Conservation (phyloP, 257 asterid species). For the Forsythia suspensa region DNA sequence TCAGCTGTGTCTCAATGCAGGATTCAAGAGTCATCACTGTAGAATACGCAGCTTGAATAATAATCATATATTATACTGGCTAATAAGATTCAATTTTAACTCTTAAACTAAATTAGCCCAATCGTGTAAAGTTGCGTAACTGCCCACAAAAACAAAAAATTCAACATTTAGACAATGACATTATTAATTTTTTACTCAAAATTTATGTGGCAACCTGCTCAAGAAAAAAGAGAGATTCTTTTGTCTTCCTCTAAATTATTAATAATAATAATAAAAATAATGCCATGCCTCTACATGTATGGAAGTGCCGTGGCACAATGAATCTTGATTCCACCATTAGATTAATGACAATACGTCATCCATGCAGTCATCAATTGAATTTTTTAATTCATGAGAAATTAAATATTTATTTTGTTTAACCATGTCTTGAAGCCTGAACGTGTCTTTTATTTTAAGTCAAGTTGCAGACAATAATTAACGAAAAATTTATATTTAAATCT, state of each 20-base stretch:
- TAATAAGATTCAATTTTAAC: background rate
- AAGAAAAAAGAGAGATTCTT: slow-evolving; percentile 13
- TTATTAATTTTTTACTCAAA: slow-evolving; percentile 13
- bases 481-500: background rate
- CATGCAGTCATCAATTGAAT: slow-evolving; percentile 28
- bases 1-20: slow-evolving; percentile 12
- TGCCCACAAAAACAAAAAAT: background rate
- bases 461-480: slow-evolving; percentile 1
- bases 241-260: background rate
- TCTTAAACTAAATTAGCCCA: slow-evolving; percentile 14
- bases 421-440: too few relatives aligned
- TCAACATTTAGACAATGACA: slow-evolving; percentile 27
- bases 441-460: too few relatives aligned
- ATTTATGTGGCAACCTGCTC: slow-evolving; percentile 42
- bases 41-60: background rate
- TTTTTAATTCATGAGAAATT: background rate
- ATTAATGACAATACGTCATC: slow-evolving; percentile 29
- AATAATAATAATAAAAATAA: too few relatives aligned
- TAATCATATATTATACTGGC: background rate
- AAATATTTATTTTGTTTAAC: too few relatives aligned
- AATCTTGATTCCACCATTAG: background rate
- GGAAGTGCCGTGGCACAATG: slow-evolving; percentile 14
- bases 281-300: slow-evolving; percentile 14
- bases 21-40: slow-evolving; percentile 4
- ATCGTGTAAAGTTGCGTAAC: slow-evolving; percentile 17